phyloP scores from a whole-genome alignment of 106 monocot genomes.

The Dioscorea zingiberensis region DNA sequence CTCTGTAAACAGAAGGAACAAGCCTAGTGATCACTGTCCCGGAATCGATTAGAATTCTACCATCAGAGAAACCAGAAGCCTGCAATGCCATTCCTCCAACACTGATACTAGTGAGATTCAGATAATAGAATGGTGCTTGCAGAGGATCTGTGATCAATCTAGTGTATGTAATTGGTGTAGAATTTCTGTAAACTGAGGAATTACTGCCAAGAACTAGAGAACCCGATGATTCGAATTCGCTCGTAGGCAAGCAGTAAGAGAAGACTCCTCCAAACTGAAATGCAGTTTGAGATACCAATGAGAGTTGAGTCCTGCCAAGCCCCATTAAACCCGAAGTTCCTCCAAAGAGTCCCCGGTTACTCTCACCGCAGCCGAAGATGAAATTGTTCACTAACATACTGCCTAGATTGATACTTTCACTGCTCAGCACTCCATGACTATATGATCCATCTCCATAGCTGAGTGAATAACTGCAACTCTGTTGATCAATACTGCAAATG shows the following conservation, averaged over 20 bases:
- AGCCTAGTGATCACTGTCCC: slow-evolving; percentile 82
- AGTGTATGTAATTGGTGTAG: slow-evolving; percentile 45
- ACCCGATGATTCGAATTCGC: slow-evolving; percentile 41
- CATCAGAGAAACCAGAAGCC: slow-evolving; percentile 25
- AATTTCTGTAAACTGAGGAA: slow-evolving; percentile 34
- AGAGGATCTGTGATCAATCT: slow-evolving; percentile 34
- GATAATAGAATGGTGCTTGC: slow-evolving; percentile 48
- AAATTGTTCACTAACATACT: slow-evolving; percentile 25
- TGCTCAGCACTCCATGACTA: slow-evolving; percentile 38
- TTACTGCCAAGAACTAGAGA: slow-evolving; percentile 53
- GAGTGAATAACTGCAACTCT: slow-evolving; percentile 43
- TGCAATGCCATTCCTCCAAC: slow-evolving; percentile 48
- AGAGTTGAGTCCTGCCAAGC: slow-evolving; percentile 62
- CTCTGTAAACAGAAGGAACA: slow-evolving; percentile 57
- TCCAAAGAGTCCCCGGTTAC: slow-evolving; percentile 61
- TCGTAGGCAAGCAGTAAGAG: slow-evolving; percentile 74
- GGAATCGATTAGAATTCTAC: slow-evolving; percentile 59
- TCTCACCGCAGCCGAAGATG: slow-evolving; percentile 63
- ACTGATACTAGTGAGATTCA: slow-evolving; percentile 60
- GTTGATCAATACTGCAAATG: slow-evolving; percentile 11
- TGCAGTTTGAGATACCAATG: slow-evolving; percentile 51
- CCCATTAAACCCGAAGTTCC: slow-evolving; percentile 70
- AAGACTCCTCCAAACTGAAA: slow-evolving; percentile 50
- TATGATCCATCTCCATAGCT: slow-evolving; percentile 71
- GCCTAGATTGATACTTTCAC: slow-evolving; percentile 36